Percentiles rank a stretch among this genome's conserved stretches.
These are phyloP conservation scores for Colletotrichum higginsianum DNA, from an alignment of 2,329 filamentous ascomycete species.

Conservation along the genomic window DNA sequence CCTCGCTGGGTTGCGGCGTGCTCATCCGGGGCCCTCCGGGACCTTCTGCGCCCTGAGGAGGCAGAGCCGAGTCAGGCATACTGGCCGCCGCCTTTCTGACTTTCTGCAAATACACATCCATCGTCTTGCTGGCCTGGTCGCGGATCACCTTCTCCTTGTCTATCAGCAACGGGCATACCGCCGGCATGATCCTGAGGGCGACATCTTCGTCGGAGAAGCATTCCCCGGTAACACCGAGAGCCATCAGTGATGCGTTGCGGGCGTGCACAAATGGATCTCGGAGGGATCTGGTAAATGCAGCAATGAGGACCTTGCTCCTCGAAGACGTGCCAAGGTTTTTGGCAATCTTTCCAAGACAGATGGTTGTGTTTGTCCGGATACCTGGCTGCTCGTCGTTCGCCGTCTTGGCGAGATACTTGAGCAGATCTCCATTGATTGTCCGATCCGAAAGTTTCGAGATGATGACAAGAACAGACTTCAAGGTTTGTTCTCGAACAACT, in stretches of 20 bases:
- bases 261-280: constrained; percentile 96
- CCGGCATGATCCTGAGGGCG: constrained; percentile 85
- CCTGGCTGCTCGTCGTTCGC: constrained; percentile 98
- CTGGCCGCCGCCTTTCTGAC: constrained; percentile 83
- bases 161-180: constrained; percentile 85
- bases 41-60: constrained; percentile 71
- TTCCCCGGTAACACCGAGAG: constrained; percentile 87
- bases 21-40: constrained; percentile 79
- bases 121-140: constrained; percentile 90
- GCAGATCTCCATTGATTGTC: constrained; percentile 91
- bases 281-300: constrained; percentile 90
- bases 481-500: constrained; percentile 92
- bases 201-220: constrained; percentile 92
- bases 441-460: constrained; percentile 93
- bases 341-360: constrained; percentile 96
- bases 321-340: constrained; percentile 86
- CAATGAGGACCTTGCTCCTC: constrained; percentile 90
- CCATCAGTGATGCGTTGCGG: constrained; percentile 89
- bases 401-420: constrained; percentile 93
- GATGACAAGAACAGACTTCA: constrained; percentile 92
- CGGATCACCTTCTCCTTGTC: constrained; percentile 97
- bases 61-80: constrained; percentile 86
- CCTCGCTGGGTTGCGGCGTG: constrained; percentile 76
- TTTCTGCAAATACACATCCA: constrained; percentile 87
- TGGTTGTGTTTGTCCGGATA: constrained; percentile 97